These are phyloP conservation scores for Cadophora sp. DNA, from an alignment of 2,329 filamentous ascomycete species.

Conservation along the genomic window DNA sequence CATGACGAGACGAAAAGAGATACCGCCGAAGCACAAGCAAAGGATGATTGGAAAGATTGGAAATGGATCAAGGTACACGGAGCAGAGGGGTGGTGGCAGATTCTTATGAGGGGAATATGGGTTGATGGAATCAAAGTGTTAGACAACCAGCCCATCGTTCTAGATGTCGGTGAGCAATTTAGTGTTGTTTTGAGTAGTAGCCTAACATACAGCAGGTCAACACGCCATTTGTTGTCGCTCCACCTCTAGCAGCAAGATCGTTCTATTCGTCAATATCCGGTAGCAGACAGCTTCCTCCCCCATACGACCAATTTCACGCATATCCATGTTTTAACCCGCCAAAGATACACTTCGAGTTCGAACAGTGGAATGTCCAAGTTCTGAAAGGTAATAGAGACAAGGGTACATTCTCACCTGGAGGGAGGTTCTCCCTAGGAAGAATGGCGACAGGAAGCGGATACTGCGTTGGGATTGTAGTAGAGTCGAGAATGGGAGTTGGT, in stretches of 20 bases:
- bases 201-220: constrained; percentile 32
- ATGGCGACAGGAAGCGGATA: constrained; percentile 35
- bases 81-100: constrained; percentile 40
- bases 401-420: constrained; percentile 29
- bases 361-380: constrained; percentile 28
- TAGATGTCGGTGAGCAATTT: constrained; percentile 34
- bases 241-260: constrained; percentile 31
- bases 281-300: constrained; percentile 30
- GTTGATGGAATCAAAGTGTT: constrained; percentile 32
- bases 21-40: background rate
- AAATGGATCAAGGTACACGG: constrained; percentile 38
- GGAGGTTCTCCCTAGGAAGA: constrained; percentile 35
- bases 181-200: no score
- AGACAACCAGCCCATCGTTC: constrained; percentile 31
- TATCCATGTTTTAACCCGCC: constrained; percentile 38
- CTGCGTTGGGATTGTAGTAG: constrained; percentile 36
- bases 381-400: constrained; percentile 31
- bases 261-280: constrained; percentile 36
- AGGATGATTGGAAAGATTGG: constrained; percentile 26
- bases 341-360: constrained; percentile 36
- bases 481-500: constrained; percentile 31
- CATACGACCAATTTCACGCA: constrained; percentile 36
- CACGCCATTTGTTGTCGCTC: constrained; percentile 37
- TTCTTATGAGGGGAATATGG: constrained; percentile 35
- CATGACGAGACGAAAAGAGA: constrained; percentile 29